Conservation (phyloP, 768 basidiomycete genomes). For the Mycena latifolia region DNA sequence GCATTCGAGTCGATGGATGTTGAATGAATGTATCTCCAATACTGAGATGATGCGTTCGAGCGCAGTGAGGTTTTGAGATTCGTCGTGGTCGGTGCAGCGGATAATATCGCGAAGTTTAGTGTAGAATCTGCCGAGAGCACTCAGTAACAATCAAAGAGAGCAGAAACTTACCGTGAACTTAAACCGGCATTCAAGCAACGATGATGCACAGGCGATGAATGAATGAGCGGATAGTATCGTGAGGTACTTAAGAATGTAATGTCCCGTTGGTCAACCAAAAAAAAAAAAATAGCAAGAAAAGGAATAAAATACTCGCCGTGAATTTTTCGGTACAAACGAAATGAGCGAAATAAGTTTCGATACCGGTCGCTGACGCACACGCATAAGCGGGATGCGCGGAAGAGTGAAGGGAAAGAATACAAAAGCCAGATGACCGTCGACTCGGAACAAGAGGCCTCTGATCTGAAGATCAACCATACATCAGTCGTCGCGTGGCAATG, state of each 20-base stretch:
- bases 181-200: not conserved
- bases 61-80: conserved; percentile 24
- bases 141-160: not conserved
- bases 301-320: conserved; percentile 32
- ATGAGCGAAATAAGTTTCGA: conserved; percentile 60
- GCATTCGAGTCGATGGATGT: conserved; percentile 5
- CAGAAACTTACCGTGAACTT: not conserved
- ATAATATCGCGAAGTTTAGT: conserved; percentile 30
- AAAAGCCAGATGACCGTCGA: conserved; percentile 95
- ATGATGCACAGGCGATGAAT: not conserved
- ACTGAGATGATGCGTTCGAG: conserved; percentile 17
- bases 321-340: conserved; percentile 43
- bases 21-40: conserved; percentile 19
- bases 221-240: not conserved
- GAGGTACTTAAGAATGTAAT: not conserved
- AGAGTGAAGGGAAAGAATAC: conserved; percentile 37
- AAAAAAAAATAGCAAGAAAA: not conserved
- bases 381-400: not conserved
- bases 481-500: too few relatives aligned
- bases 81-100: conserved; percentile 22
- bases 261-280: too few relatives aligned
- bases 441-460: too few relatives aligned
- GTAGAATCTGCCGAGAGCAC: not conserved
- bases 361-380: conserved; percentile 63
- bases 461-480: too few relatives aligned